Conservation (phyloP, 164 flowering plant genomes). For the Annona squamosa region DNA sequence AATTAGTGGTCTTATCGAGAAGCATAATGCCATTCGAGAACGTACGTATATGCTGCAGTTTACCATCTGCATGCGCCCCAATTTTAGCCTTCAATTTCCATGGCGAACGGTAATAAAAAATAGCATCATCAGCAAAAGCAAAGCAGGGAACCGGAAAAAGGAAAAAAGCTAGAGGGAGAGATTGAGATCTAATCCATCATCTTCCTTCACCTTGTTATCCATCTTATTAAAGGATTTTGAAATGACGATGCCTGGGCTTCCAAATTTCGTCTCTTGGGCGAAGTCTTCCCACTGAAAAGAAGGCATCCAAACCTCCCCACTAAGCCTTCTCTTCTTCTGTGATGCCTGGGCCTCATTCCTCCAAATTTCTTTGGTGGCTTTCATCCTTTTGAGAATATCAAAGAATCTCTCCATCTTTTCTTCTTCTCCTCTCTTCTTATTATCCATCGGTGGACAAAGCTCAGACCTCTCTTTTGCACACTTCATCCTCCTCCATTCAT, state of each 20-base stretch:
- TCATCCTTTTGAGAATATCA: neutral
- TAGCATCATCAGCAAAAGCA: too few relatives aligned
- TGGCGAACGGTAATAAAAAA: too few relatives aligned
- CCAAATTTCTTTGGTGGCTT: neutral
- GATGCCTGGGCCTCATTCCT: neutral
- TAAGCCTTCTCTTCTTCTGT: neutral
- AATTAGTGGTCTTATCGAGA: too few relatives aligned
- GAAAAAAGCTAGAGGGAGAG: neutral
- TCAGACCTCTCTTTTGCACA: neutral
- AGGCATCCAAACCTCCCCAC: conserved; percentile 22
- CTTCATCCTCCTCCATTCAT: too few relatives aligned
- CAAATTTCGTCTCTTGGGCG: conserved; percentile 8
- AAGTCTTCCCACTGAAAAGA: conserved; percentile 37
- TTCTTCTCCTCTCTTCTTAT: neutral
- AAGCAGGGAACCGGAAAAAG: too few relatives aligned
- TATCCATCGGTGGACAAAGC: neutral
- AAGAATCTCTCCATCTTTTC: conserved; percentile 1
- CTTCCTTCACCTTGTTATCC: neutral
- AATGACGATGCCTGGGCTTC: neutral
- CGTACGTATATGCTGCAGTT: too few relatives aligned
- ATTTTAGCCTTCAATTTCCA: too few relatives aligned
- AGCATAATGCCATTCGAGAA: too few relatives aligned
- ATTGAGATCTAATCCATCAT: neutral
- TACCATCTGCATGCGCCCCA: too few relatives aligned
- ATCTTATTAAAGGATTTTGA: neutral